These are phyloP conservation scores for Lithohypha guttulata DNA, from an alignment of 2,329 filamentous ascomycete species.

Conservation along the genomic window DNA sequence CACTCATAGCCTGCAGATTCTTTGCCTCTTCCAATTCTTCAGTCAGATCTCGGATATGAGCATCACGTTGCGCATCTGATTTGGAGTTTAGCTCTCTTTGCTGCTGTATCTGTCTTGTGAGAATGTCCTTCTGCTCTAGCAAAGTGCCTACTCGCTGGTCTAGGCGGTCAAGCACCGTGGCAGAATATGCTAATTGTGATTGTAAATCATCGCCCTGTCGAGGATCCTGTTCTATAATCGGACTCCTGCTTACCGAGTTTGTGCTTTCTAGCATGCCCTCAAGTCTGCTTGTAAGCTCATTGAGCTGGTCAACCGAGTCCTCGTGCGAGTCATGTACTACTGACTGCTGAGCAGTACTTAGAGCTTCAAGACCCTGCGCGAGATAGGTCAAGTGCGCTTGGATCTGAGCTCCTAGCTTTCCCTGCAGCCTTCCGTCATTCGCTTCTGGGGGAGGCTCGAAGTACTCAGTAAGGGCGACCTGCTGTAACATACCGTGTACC, in stretches of 20 bases:
- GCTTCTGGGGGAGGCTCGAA: constrained; percentile 29
- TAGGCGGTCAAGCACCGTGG: constrained; percentile 65
- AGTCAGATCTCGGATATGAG: constrained; percentile 35
- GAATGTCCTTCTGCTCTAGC: constrained; percentile 77
- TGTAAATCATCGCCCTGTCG: constrained; percentile 48
- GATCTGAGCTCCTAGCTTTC: constrained; percentile 15
- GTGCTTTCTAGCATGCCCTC: constrained; percentile 45
- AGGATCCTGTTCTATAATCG: constrained; percentile 48
- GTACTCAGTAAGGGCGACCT: constrained; percentile 28
- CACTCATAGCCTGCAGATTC: constrained; percentile 49
- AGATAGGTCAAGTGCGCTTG: constrained; percentile 58
- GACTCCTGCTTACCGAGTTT: constrained; percentile 33
- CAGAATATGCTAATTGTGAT: constrained; percentile 65
- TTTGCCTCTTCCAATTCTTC: constrained; percentile 50
- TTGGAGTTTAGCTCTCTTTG: constrained; percentile 87
- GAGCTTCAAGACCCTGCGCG: constrained; percentile 51
- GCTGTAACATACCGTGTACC: constrained; percentile 55
- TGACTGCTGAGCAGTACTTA: constrained; percentile 48
- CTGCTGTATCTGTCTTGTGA: constrained; percentile 88
- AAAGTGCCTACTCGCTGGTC: constrained; percentile 66
- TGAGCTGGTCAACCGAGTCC: constrained; percentile 45
- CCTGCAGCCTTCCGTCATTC: constrained; percentile 22
- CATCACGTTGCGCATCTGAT: constrained; percentile 54
- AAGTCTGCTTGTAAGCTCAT: constrained; percentile 54
- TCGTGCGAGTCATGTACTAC: constrained; percentile 24